These are phyloP conservation scores for Scytalidium lignicola DNA, from an alignment of 2,329 filamentous ascomycete genomes.

Conservation along the genomic window DNA sequence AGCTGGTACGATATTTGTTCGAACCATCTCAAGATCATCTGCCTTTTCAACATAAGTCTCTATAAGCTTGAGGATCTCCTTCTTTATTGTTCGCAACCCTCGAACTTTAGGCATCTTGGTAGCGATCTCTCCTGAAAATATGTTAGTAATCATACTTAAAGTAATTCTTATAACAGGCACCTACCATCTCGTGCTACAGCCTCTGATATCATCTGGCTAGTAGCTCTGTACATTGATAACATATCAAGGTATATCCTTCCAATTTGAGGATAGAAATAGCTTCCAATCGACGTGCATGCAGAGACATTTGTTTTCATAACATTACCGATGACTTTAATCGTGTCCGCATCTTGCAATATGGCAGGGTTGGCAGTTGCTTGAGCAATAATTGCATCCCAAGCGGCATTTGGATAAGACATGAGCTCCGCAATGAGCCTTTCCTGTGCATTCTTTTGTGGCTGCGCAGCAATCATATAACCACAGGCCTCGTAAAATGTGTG, in stretches of 20 bases:
- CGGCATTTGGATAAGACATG: conserved; percentile 88
- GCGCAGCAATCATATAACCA: conserved; percentile 97
- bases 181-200: conserved; percentile 79
- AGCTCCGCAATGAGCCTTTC: conserved; percentile 86
- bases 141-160: conserved; percentile 26
- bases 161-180: conserved; percentile 11
- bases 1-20: conserved; percentile 90
- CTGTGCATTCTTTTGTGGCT: conserved; percentile 91
- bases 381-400: conserved; percentile 93
- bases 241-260: conserved; percentile 97
- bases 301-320: conserved; percentile 99
- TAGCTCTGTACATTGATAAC: conserved; percentile 97
- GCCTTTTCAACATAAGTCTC: conserved; percentile 98
- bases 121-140: conserved; percentile 67
- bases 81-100: conserved; percentile 95
- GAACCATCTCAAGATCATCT: conserved; percentile 90
- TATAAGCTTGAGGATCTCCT: conserved; percentile 97
- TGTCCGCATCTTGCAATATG: conserved; percentile 85
- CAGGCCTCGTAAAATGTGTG: conserved; percentile 99
- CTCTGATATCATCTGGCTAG: conserved; percentile 93
- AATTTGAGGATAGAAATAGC: conserved; percentile 97
- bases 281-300: conserved; percentile 92
- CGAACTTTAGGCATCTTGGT: conserved; percentile 97
- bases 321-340: conserved; percentile 97
- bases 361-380: conserved; percentile 79